These are phyloP conservation scores for Crithidia sp. DNA, from an alignment of 208 protist genomes.

Conservation along the genomic window DNA sequence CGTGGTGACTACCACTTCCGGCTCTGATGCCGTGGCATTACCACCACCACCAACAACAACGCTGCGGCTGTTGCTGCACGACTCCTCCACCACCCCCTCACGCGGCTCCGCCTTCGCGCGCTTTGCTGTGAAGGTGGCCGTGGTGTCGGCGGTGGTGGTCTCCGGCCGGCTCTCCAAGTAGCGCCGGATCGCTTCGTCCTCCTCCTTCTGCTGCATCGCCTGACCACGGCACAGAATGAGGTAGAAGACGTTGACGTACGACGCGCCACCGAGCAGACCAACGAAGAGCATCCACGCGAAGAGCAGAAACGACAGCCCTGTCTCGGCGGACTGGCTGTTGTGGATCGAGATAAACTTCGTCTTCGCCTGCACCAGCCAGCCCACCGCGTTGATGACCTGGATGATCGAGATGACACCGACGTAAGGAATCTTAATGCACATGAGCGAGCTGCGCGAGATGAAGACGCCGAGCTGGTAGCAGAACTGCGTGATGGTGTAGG, in stretches of 20 bases:
- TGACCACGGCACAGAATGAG: constrained; percentile 66
- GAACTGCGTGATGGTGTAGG: constrained; percentile 83
- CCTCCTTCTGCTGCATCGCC: constrained; percentile 41
- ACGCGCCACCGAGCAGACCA: constrained; percentile 88
- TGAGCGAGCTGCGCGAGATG: constrained; percentile 82
- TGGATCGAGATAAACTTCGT: constrained; percentile 61
- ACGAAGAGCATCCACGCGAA: constrained; percentile 93
- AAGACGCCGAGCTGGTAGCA: constrained; percentile 94
- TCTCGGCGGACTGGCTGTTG: constrained; percentile 35
- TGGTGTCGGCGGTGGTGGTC: background rate
- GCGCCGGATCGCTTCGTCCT: constrained; percentile 15
- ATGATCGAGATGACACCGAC: constrained; percentile 87
- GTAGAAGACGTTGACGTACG: constrained; percentile 94
- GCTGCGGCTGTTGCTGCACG: background rate
- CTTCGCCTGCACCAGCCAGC: constrained; percentile 88
- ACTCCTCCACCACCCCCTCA: constrained; percentile 1
- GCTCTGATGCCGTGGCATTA: background rate
- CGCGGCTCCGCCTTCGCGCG: background rate
- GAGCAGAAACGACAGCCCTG: constrained; percentile 68
- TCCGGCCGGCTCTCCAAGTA: constrained; percentile 19
- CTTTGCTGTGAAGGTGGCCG: background rate
- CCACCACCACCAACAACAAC: background rate
- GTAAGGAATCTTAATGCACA: constrained; percentile 75
- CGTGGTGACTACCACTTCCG: constrained; percentile 12
- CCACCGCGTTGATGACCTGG: constrained; percentile 84